Base-by-base conservation (phyloP, 163 green algal species). In the Chlorella variabilis region DNA sequence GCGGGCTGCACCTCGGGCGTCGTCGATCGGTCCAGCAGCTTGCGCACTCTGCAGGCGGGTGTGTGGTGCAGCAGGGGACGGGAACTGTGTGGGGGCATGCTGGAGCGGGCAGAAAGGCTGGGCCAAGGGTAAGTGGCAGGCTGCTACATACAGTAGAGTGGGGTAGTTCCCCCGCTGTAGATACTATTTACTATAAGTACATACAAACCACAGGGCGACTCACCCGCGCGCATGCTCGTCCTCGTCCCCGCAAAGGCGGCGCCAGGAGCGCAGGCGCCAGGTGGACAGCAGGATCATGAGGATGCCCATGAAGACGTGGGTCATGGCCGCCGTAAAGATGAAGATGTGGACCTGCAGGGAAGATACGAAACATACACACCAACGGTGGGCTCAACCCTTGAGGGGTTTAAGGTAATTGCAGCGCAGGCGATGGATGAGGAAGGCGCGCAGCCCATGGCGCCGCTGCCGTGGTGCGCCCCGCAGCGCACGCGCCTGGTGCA, bases 311-410 rank as follows among this genome's bases (percentile, higher is more conserved):
- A 61, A 7, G 17, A 89, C 84, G 66, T 89, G 84, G 2, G 49
- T 36, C 20, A 84, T 18, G 2, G 68, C 77, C 36, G 83, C 70
- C 2, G 48, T 11, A 31, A 89, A 89, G 17, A 89, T 86, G 56
- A 89, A 85, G 20, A 87, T 62, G 58, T 89, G 84, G 9, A 85
- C 69, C 67, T 84, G 78, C 39, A 39, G 2, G 36, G 36, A 13
- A 48, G 61, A 8, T 39, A 41, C 15, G 33, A 18, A 38, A 42
- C n/a, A n/a, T n/a, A n/a, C n/a, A n/a, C n/a, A n/a, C n/a, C n/a
- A n/a, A n/a, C n/a, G n/a, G n/a, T n/a, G n/a, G n/a, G n/a, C n/a
- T n/a, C n/a, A n/a, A n/a, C n/a, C n/a, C n/a, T n/a, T n/a, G n/a
- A n/a, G n/a, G n/a, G n/a, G n/a, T n/a, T n/a, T n/a, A n/a, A n/a